These are phyloP conservation scores for Ustilago esculenta DNA, from an alignment of 1,284 basidiomycete species.

Conservation along the genomic window DNA sequence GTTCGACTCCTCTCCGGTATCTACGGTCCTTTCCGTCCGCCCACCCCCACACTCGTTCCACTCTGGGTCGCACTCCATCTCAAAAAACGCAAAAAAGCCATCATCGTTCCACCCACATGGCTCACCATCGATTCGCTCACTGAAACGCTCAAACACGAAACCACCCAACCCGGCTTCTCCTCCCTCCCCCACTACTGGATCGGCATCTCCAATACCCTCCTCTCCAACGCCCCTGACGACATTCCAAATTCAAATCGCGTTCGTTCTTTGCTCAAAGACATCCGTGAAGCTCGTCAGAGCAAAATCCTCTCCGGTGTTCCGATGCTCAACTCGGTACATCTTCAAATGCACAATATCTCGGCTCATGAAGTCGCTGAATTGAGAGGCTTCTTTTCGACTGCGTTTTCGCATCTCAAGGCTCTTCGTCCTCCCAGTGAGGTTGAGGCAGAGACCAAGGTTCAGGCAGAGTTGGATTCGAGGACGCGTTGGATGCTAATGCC, in stretches of 20 bases:
- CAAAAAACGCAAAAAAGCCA: slow-evolving; percentile 91
- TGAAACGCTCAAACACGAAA: slow-evolving; percentile 67
- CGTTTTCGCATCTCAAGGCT: slow-evolving; percentile 52
- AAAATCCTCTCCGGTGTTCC: slow-evolving; percentile 85
- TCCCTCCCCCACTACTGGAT: slow-evolving; percentile 67
- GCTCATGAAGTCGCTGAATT: slow-evolving; percentile 62
- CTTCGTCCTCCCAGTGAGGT: slow-evolving; percentile 32
- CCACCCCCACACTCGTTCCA: slow-evolving; percentile 81
- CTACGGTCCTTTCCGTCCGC: slow-evolving; percentile 91
- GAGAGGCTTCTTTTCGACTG: slow-evolving; percentile 59
- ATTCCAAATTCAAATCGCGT: slow-evolving; percentile 82
- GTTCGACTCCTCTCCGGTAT: slow-evolving; percentile 62
- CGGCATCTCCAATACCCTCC: slow-evolving; percentile 28
- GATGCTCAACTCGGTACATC: slow-evolving; percentile 69
- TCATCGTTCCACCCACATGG: slow-evolving; percentile 89
- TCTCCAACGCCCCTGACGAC: slow-evolving; percentile 79
- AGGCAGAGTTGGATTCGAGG: slow-evolving; percentile 13
- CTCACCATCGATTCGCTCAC: slow-evolving; percentile 82
- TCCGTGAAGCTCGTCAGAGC: slow-evolving; percentile 91
- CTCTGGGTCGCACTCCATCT: slow-evolving; percentile 94
- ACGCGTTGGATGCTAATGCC: slow-evolving; percentile 14
- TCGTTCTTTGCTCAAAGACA: slow-evolving; percentile 85
- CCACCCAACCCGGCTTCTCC: slow-evolving; percentile 59
- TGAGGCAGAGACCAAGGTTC: slow-evolving; percentile 21
- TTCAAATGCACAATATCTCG: slow-evolving; percentile 69